Conservation (phyloP, 1,284 basidiomycete genomes). For the Papiliotrema fonsecae region DNA sequence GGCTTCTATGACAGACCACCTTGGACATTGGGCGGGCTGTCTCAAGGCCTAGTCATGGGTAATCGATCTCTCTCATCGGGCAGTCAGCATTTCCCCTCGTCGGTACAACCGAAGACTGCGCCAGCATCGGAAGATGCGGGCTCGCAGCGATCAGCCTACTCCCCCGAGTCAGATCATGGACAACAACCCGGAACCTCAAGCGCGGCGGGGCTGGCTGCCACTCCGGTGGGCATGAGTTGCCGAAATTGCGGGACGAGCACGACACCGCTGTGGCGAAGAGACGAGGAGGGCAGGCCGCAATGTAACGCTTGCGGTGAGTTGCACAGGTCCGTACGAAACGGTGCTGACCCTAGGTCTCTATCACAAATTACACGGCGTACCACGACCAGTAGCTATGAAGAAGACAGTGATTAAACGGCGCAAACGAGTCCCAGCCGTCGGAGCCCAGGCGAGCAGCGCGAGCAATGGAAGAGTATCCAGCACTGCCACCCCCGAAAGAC, state of each 20-base stretch:
- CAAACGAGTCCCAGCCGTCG: slow-evolving; percentile 82
- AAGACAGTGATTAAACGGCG: slow-evolving; percentile 97
- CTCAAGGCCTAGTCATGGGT: not conserved
- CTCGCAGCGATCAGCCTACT: slow-evolving; percentile 7
- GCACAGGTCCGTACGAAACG: slow-evolving; percentile 36
- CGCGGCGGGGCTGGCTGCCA: slow-evolving; percentile 45
- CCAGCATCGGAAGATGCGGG: slow-evolving; percentile 1
- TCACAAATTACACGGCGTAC: slow-evolving; percentile 95
- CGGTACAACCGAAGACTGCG: not conserved
- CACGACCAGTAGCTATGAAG: slow-evolving; percentile 96
- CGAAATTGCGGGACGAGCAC: slow-evolving; percentile 90
- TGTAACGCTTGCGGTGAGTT: slow-evolving; percentile 84
- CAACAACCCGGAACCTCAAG: slow-evolving; percentile 12
- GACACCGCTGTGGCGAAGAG: slow-evolving; percentile 87
- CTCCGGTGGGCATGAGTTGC: slow-evolving; percentile 74
- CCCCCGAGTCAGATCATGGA: slow-evolving; percentile 16
- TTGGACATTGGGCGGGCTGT: not conserved
- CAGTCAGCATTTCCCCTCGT: not conserved
- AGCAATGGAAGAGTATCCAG: slow-evolving; percentile 10
- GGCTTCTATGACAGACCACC: slow-evolving; percentile 9
- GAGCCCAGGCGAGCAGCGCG: slow-evolving; percentile 13
- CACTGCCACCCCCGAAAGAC: slow-evolving; percentile 8
- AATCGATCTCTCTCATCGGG: not conserved
- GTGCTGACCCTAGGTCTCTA: slow-evolving; percentile 67
- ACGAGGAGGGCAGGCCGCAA: slow-evolving; percentile 75